Conservation (phyloP, 768 basidiomycete species). For the Russula compacta region DNA sequence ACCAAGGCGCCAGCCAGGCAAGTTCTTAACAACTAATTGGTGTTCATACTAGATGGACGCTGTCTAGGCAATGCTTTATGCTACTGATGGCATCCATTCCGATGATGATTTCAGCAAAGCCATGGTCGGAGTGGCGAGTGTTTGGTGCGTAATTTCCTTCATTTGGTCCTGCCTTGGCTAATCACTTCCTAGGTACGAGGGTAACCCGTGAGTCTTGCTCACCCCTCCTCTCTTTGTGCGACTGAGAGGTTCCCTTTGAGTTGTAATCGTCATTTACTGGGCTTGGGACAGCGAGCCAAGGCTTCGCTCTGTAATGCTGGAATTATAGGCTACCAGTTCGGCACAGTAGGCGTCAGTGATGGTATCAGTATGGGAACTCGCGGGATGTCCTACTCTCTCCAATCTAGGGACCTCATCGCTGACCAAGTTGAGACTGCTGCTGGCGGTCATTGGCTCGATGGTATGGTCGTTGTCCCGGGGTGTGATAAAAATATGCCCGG, state of each 20-base stretch:
- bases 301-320: slow-evolving; percentile 59
- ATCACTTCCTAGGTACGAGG: slow-evolving; percentile 73
- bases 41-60: neutral
- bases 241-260: slow-evolving; percentile 33
- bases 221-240: neutral
- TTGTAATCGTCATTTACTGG: slow-evolving; percentile 91
- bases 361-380: slow-evolving; percentile 97
- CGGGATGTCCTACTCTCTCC: slow-evolving; percentile 93
- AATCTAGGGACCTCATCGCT: slow-evolving; percentile 95
- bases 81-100: slow-evolving; percentile 80
- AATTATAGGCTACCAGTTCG: slow-evolving; percentile 94
- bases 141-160: slow-evolving; percentile 59
- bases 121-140: slow-evolving; percentile 95
- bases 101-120: slow-evolving; percentile 89
- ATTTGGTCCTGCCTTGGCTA: slow-evolving; percentile 17
- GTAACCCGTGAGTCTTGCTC: slow-evolving; percentile 73
- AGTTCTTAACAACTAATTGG: neutral
- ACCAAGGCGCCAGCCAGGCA: slow-evolving; percentile 92
- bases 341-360: slow-evolving; percentile 95
- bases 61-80: slow-evolving; percentile 91
- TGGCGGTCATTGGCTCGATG: slow-evolving; percentile 96
- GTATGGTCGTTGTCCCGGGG: slow-evolving; percentile 94
- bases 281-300: slow-evolving; percentile 81
- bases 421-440: slow-evolving; percentile 95
- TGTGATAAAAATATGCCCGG: slow-evolving; percentile 99